These are phyloP conservation scores for Neofusicoccum umdonicola DNA, from an alignment of 2,329 filamentous ascomycete genomes.

Conservation along the genomic window DNA sequence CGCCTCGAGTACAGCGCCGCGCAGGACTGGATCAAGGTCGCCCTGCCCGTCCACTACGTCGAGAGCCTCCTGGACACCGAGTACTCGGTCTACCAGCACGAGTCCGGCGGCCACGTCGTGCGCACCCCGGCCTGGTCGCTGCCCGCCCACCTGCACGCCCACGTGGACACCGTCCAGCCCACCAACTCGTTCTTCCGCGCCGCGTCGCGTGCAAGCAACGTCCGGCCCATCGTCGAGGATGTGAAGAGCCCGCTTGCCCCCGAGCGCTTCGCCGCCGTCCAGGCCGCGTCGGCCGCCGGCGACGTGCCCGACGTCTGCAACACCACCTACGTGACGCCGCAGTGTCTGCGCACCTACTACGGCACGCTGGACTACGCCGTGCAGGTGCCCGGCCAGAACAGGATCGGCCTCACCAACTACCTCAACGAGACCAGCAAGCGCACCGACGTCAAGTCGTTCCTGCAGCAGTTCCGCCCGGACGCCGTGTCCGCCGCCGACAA, in stretches of 20 bases:
- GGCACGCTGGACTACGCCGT: conserved; percentile 43
- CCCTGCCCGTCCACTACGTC: conserved; percentile 50
- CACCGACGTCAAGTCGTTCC: conserved; percentile 21
- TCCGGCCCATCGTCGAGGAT: conserved; percentile 17
- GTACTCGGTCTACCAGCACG: conserved; percentile 52
- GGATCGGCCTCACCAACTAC: conserved; percentile 50
- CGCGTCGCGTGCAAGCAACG: conserved; percentile 21
- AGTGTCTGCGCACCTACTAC: conserved; percentile 43
- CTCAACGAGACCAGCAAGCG: conserved; percentile 47
- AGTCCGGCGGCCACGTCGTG: conserved; percentile 52
- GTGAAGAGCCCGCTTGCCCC: not conserved
- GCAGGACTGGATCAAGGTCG: conserved; percentile 58
- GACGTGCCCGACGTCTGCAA: conserved; percentile 33
- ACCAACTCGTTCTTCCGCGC: conserved; percentile 58
- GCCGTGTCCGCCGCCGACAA: conserved; percentile 16
- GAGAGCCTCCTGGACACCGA: conserved; percentile 54
- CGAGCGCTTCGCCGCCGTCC: not conserved
- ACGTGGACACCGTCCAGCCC: conserved; percentile 60
- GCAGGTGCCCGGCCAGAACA: conserved; percentile 44
- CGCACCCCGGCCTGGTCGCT: conserved; percentile 59
- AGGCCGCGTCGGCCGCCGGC: conserved; percentile 1
- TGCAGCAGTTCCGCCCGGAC: conserved; percentile 19
- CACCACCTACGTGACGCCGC: conserved; percentile 38
- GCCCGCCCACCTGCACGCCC: conserved; percentile 55
- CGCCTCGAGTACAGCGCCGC: conserved; percentile 49